These are phyloP conservation scores for Globisporangium canariense DNA, from an alignment of 352 stramenopile genomes.

Conservation along the genomic window DNA sequence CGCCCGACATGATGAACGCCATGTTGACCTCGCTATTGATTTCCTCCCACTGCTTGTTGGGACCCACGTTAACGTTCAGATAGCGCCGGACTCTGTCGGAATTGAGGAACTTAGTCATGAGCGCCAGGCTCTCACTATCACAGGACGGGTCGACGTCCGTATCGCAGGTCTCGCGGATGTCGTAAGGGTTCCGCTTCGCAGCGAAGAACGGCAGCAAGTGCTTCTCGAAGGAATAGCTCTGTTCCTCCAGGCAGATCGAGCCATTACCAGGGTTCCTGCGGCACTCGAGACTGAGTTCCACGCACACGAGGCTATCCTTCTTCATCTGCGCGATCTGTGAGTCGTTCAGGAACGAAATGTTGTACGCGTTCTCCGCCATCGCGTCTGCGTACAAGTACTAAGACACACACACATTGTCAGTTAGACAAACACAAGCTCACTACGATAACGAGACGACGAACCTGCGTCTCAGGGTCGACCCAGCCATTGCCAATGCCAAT, in stretches of 20 bases:
- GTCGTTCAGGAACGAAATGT: constrained; percentile 24
- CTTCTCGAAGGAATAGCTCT: constrained; percentile 2
- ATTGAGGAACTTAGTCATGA: constrained; percentile 3
- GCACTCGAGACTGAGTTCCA: constrained; percentile 5
- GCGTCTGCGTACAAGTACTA: constrained; percentile 26
- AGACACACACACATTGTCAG: background rate
- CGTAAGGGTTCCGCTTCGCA: constrained; percentile 29
- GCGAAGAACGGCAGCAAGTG: constrained; percentile 19
- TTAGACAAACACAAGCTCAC: background rate
- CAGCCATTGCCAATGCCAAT: constrained; percentile 39
- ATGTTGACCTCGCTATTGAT: background rate
- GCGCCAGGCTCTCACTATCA: background rate
- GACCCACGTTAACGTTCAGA: constrained; percentile 13
- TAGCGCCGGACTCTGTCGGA: background rate
- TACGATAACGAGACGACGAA: background rate
- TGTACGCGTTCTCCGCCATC: constrained; percentile 41
- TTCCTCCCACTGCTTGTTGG: background rate
- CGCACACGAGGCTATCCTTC: constrained; percentile 16
- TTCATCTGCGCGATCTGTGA: constrained; percentile 20
- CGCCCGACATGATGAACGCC: background rate
- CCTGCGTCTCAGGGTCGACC: constrained; percentile 8
- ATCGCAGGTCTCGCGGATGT: constrained; percentile 27
- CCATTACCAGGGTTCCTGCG: background rate
- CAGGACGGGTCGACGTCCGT: background rate
- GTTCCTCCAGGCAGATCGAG: background rate